These are phyloP conservation scores for Sarcodon sp. DNA, from an alignment of 768 basidiomycete genomes.

Conservation along the genomic window DNA sequence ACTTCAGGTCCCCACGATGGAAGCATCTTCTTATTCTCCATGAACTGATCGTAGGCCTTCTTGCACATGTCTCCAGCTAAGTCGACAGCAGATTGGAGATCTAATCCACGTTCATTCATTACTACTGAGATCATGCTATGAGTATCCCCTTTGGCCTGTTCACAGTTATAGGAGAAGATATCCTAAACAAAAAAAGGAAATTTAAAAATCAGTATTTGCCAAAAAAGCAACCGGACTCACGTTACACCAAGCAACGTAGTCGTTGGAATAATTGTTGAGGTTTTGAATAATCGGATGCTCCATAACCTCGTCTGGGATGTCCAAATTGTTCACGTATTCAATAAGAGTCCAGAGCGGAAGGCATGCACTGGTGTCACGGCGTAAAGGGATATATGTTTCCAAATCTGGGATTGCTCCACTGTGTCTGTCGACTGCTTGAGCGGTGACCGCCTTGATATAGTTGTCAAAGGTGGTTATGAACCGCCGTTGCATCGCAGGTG, in stretches of 20 bases:
- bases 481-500: slow-evolving; percentile 22
- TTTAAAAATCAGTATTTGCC: slow-evolving; percentile 7
- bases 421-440: slow-evolving; percentile 20
- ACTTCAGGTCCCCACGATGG: slow-evolving; percentile 55
- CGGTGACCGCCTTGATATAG: slow-evolving; percentile 19
- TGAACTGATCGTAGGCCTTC: slow-evolving; percentile 39
- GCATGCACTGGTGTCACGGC: slow-evolving; percentile 41
- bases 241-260: slow-evolving; percentile 32
- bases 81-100: slow-evolving; percentile 50
- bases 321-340: slow-evolving; percentile 39
- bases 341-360: slow-evolving; percentile 37
- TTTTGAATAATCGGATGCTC: slow-evolving; percentile 32
- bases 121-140: slow-evolving; percentile 64
- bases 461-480: slow-evolving; percentile 17
- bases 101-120: slow-evolving; percentile 44
- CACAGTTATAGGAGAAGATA: slow-evolving; percentile 66
- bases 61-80: slow-evolving; percentile 50
- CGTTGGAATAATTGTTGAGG: slow-evolving; percentile 34
- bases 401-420: slow-evolving; percentile 26
- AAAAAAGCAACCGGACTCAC: slow-evolving; percentile 11
- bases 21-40: slow-evolving; percentile 25
- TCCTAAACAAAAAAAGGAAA: slow-evolving; percentile 32
- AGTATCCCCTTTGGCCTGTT: slow-evolving; percentile 52
- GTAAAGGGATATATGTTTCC: slow-evolving; percentile 37
- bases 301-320: slow-evolving; percentile 40